phyloP scores from a whole-genome alignment of 2,329 filamentous ascomycete genomes.

The Exophiala oligosperma region DNA sequence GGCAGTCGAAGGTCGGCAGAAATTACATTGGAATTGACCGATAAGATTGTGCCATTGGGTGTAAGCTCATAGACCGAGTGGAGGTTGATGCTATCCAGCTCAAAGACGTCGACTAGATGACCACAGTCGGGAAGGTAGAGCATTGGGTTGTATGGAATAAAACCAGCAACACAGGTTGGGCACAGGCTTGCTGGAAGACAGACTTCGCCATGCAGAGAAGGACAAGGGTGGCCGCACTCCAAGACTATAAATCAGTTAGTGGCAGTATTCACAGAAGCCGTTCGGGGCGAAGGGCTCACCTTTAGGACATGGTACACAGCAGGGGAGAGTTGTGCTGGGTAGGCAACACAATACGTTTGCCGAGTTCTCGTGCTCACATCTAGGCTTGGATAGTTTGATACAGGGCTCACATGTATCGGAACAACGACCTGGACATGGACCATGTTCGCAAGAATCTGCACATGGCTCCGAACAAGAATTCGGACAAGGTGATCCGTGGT shows the following conservation, averaged over 20 bases:
- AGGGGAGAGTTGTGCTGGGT: constrained; percentile 14
- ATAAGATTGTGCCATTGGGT: constrained; percentile 1
- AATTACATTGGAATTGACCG: not conserved
- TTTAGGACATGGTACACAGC: constrained; percentile 17
- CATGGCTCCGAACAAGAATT: constrained; percentile 26
- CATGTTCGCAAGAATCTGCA: constrained; percentile 22
- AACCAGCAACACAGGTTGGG: constrained; percentile 13
- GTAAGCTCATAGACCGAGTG: constrained; percentile 4
- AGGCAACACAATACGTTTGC: constrained; percentile 24
- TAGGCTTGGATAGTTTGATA: constrained; percentile 5
- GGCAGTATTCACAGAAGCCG: not conserved
- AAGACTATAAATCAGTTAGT: constrained; percentile 5
- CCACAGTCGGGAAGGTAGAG: constrained; percentile 21
- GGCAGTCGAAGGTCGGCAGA: constrained; percentile 7
- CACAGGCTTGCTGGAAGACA: constrained; percentile 18
- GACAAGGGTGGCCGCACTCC: constrained; percentile 24
- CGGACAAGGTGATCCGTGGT: constrained; percentile 22
- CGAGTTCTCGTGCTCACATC: constrained; percentile 16
- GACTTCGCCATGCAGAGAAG: constrained; percentile 22
- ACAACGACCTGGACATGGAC: constrained; percentile 25
- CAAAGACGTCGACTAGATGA: constrained; percentile 17
- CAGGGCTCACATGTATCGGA: constrained; percentile 27
- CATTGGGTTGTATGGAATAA: not conserved
- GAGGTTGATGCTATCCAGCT: constrained; percentile 21
- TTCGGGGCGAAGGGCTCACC: not conserved